A percentile compares a stretch with the other conserved stretches of the same genome.
Evolutionary conservation across 345 rosid genomes (phyloP).

Genomic region (Cochlearia excelsa): DNA sequence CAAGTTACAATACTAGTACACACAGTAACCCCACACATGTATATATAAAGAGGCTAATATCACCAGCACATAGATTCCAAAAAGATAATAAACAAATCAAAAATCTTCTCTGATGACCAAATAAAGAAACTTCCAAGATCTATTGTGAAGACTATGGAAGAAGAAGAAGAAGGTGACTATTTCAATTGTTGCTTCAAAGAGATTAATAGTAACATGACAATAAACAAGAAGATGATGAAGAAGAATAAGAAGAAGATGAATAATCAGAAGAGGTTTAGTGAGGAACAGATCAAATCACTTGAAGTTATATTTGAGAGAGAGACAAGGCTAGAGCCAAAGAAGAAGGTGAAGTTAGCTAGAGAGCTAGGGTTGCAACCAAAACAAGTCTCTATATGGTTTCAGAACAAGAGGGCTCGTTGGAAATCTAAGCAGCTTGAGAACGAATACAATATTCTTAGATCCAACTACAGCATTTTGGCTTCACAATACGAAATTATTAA

Average conservation of each 20-base stretch:
- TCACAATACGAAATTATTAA: slow-evolving; percentile 50
- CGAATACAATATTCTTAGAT: slow-evolving; percentile 51
- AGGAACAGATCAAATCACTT: slow-evolving; percentile 60
- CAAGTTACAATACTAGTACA: neutral
- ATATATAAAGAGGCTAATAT: slow-evolving; percentile 31
- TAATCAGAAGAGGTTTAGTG: slow-evolving; percentile 67
- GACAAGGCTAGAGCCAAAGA: slow-evolving; percentile 67
- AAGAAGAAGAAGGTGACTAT: slow-evolving; percentile 3
- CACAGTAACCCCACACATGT: slow-evolving; percentile 12
- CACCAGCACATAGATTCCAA: slow-evolving; percentile 20
- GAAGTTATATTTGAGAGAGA: slow-evolving; percentile 72
- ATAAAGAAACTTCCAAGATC: slow-evolving; percentile 23
- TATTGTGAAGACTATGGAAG: slow-evolving; percentile 23
- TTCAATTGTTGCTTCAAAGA: slow-evolving; percentile 19
- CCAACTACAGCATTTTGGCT: slow-evolving; percentile 50
- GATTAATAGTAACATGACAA: slow-evolving; percentile 16
- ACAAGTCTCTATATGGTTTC: slow-evolving; percentile 91
- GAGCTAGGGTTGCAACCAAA: slow-evolving; percentile 80
- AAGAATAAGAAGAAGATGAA: slow-evolving; percentile 38
- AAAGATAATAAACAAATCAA: slow-evolving; percentile 2
- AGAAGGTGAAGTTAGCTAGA: slow-evolving; percentile 60
- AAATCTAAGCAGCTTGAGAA: slow-evolving; percentile 71
- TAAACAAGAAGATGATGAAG: slow-evolving; percentile 43
- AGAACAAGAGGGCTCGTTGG: slow-evolving; percentile 86
- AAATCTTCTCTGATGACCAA: slow-evolving; percentile 10